Percentiles rank a stretch among this genome's conserved stretches.
Conservation (phyloP, 1,284 basidiomycete species). For the Blastosporella zonata region DNA sequence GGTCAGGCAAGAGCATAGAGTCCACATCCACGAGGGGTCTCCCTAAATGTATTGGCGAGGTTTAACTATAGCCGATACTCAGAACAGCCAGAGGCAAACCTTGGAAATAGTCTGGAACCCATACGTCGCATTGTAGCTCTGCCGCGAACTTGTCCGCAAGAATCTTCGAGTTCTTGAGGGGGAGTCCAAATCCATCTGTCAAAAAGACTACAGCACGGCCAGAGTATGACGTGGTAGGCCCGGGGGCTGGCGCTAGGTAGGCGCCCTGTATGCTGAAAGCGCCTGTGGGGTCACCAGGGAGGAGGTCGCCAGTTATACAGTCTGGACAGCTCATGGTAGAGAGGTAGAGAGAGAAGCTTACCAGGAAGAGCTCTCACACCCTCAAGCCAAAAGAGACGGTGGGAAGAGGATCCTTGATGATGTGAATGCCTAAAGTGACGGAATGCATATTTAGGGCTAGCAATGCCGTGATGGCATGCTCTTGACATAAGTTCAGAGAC, state of each 20-base stretch:
- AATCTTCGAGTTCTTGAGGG: slow-evolving; percentile 26
- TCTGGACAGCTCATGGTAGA: slow-evolving; percentile 18
- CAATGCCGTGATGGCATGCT: too few species aligned
- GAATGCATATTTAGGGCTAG: too few species aligned
- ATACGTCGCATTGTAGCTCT: slow-evolving; percentile 18
- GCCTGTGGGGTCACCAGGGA: slow-evolving; percentile 19
- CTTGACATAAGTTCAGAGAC: too few species aligned
- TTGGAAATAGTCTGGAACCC: slow-evolving; percentile 22
- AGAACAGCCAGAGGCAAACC: slow-evolving; percentile 10
- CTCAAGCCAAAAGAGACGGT: neutral
- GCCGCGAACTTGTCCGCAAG: slow-evolving; percentile 23
- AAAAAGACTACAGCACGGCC: slow-evolving; percentile 22
- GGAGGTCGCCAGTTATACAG: slow-evolving; percentile 16
- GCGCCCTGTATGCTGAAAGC: slow-evolving; percentile 19
- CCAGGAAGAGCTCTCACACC: neutral
- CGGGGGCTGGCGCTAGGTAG: slow-evolving; percentile 17
- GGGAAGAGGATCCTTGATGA: neutral
- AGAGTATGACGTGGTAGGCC: slow-evolving; percentile 11
- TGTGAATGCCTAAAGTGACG: too few species aligned
- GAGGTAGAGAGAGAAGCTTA: neutral
- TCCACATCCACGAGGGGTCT: slow-evolving; percentile 16
- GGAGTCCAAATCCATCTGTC: slow-evolving; percentile 26
- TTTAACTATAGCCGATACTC: too few species aligned
- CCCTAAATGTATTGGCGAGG: slow-evolving; percentile 10
- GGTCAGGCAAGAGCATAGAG: slow-evolving; percentile 2